Base-by-base conservation (phyloP, 306 rosid genomes). In the Cucumis sativus region DNA sequence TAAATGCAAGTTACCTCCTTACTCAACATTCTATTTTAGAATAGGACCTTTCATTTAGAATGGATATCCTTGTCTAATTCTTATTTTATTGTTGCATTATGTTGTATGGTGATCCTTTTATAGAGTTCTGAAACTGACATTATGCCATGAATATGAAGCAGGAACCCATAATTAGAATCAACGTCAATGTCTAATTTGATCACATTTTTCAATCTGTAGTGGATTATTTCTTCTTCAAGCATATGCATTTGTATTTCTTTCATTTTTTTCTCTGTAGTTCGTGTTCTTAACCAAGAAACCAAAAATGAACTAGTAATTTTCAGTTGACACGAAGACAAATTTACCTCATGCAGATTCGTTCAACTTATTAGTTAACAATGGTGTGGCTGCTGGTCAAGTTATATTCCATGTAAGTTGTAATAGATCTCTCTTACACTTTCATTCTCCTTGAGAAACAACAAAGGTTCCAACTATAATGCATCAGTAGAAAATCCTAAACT, bases 351-450 rank as follows among this genome's bases (percentile, higher is more conserved):
- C 91, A 95, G 97, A 89, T 92, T 88, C 99, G 59, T 95, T 95
- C 91, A 95, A 92, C 87, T 79, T 95, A 85, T 80, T 95, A 81
- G 88, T 92, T 75, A 95, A 95, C 89, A 92, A 88, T 41, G 99
- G 99, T 23, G 86, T 33, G 73, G 93, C 93, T 74, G 97, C 97
- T 55, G 99, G 99, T 57, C 99, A 95, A 90, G 97, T 95, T 76
- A 87, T 95, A 86, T 95, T 89, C 86, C 99, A 95, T 83, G 99
- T 95, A 80, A 86, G 97, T 83, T 52, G 18, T 59, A 81, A 21
- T 28, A 66, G 23, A 69, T 74, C 11, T 45, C 59, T 55, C 7
- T 41, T 49, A 6, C 12, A 47, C 14, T 58, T 16, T 8, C 25
- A 4, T 58, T 40, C 37, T 20, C 18, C 40, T 20, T 66, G 28